Conservation (phyloP, 768 basidiomycete species). For the Pleurotus tuoliensis region DNA sequence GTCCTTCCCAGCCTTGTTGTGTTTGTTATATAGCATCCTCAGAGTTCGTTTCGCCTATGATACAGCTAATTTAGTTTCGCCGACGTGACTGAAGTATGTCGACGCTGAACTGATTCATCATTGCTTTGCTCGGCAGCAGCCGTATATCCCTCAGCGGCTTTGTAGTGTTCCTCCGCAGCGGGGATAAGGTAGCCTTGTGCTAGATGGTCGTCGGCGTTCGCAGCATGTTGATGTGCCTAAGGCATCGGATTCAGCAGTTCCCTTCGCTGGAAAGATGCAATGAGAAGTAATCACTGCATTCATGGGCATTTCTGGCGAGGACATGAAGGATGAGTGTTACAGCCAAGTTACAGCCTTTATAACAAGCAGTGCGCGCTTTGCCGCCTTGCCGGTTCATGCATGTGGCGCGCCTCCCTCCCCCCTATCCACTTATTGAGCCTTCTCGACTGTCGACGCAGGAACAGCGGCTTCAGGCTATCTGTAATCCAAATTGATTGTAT, state of each 20-base stretch:
- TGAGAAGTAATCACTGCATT: slow-evolving; percentile 37
- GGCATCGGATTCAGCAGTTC: slow-evolving; percentile 9
- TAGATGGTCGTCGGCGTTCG: slow-evolving; percentile 71
- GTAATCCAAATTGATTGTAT: not conserved
- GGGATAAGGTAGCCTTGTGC: slow-evolving; percentile 65
- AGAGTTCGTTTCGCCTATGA: slow-evolving; percentile 76
- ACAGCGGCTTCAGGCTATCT: not conserved
- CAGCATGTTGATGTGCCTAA: slow-evolving; percentile 81
- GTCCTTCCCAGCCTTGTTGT: slow-evolving; percentile 66
- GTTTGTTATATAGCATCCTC: slow-evolving; percentile 71
- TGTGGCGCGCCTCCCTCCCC: no score
- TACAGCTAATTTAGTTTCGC: slow-evolving; percentile 9
- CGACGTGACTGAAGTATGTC: slow-evolving; percentile 15
- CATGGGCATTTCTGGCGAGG: slow-evolving; percentile 44
- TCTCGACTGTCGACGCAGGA: no score
- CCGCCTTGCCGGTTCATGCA: no score
- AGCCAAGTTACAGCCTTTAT: not conserved
- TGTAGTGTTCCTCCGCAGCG: slow-evolving; percentile 69
- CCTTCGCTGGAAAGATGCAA: not conserved
- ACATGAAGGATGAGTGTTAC: slow-evolving; percentile 17
- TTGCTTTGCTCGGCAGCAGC: slow-evolving; percentile 69
- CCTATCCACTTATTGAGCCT: no score
- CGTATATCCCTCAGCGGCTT: slow-evolving; percentile 73
- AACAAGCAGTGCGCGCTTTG: no score
- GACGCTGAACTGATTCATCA: slow-evolving; percentile 58